Evolutionary conservation across 345 rosid species (phyloP).

Genomic region (Dovyalis caffra): DNA sequence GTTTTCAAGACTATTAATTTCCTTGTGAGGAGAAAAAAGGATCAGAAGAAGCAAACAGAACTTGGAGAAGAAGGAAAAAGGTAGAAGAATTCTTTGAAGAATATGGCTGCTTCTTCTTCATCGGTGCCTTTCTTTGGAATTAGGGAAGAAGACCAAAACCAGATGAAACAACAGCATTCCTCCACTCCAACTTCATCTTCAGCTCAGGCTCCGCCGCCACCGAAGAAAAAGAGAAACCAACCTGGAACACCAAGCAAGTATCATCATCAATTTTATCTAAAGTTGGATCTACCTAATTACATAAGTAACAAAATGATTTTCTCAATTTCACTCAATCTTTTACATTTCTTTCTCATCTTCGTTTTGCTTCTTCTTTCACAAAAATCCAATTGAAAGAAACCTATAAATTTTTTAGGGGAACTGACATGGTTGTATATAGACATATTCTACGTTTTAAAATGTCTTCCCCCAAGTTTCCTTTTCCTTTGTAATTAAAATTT

Average conservation of each 20-base stretch:
- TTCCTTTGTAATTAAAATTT: background rate
- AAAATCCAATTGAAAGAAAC: conserved; percentile 14
- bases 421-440: conserved; percentile 2
- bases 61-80: background rate
- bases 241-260: conserved; percentile 82
- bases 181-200: conserved; percentile 44
- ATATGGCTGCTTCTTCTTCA: conserved; percentile 63
- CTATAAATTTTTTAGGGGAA: conserved; percentile 19
- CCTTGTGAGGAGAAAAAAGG: conserved; percentile 2
- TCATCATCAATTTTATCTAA: conserved; percentile 30
- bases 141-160: conserved; percentile 59
- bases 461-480: background rate
- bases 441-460: background rate
- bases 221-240: conserved; percentile 70
- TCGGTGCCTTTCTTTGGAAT: conserved; percentile 59
- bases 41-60: background rate
- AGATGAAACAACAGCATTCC: conserved; percentile 47
- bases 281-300: background rate
- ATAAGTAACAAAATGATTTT: conserved; percentile 1
- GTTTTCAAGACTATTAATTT: conserved; percentile 23
- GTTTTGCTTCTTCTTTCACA: conserved; percentile 1
- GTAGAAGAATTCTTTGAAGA: conserved; percentile 2
- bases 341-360: conserved; percentile 8
- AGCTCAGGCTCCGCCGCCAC: conserved; percentile 46
- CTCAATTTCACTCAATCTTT: background rate